Conservation (phyloP, 345 rosid genomes). For the Linum usitatissimum region DNA sequence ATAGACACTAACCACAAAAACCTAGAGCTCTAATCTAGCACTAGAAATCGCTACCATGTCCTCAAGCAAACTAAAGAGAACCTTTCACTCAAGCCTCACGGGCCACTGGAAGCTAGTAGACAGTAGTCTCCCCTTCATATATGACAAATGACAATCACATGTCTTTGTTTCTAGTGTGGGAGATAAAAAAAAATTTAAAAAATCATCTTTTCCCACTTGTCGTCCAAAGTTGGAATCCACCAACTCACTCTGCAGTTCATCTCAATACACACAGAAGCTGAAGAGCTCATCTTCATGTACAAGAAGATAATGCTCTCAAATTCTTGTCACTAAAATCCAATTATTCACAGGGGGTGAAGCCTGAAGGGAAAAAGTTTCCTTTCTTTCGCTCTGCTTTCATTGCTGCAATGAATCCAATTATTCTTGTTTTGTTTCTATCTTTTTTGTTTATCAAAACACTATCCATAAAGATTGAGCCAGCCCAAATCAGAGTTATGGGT, state of each 20-base stretch:
- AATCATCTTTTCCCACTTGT: slow-evolving; percentile 10
- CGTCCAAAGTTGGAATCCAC: slow-evolving; percentile 29
- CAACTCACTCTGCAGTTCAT: slow-evolving; percentile 13
- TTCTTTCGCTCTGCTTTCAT: slow-evolving; percentile 11
- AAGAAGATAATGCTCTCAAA: slow-evolving; percentile 15
- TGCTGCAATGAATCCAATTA: slow-evolving; percentile 31
- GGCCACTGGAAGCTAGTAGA: neutral
- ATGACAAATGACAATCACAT: slow-evolving; percentile 62
- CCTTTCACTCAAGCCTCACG: neutral
- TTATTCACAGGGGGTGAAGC: slow-evolving; percentile 6
- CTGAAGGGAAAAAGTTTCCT: slow-evolving; percentile 2
- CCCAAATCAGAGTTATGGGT: slow-evolving; percentile 73
- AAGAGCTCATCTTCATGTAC: slow-evolving; percentile 17
- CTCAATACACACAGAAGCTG: slow-evolving; percentile 19
- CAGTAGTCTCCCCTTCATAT: slow-evolving; percentile 12
- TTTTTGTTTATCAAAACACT: slow-evolving; percentile 24
- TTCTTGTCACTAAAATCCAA: slow-evolving; percentile 13
- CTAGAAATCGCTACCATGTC: neutral
- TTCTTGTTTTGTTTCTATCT: slow-evolving; percentile 29
- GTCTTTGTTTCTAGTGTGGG: slow-evolving; percentile 34
- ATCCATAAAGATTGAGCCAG: slow-evolving; percentile 25
- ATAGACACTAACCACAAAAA: neutral
- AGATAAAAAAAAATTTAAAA: slow-evolving; percentile 20
- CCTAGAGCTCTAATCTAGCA: neutral
- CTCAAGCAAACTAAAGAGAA: neutral